These are phyloP conservation scores for Corinectria fuckeliana DNA, from an alignment of 2,329 filamentous ascomycete genomes.

Conservation along the genomic window DNA sequence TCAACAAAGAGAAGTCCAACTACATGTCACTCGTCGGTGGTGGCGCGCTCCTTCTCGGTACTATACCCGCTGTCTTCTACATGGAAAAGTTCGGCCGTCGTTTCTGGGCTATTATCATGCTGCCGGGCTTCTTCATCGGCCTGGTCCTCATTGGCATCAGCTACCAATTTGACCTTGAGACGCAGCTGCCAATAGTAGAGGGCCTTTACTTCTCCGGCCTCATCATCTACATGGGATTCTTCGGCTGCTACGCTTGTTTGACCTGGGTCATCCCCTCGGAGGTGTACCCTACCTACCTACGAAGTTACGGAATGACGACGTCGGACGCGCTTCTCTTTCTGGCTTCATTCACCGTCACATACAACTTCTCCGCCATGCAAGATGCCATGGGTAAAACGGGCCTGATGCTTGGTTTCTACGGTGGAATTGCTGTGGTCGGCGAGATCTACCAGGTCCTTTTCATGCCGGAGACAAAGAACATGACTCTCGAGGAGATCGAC, in stretches of 20 bases:
- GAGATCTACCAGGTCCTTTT: slow-evolving; percentile 77
- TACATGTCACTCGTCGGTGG: slow-evolving; percentile 81
- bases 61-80: slow-evolving; percentile 70
- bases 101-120: slow-evolving; percentile 76
- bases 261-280: slow-evolving; percentile 73
- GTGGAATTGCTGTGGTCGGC: slow-evolving; percentile 73
- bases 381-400: slow-evolving; percentile 70
- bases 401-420: slow-evolving; percentile 73
- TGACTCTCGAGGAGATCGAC: slow-evolving; percentile 74
- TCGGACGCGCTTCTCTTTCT: slow-evolving; percentile 73
- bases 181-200: slow-evolving; percentile 55
- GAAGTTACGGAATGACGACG: slow-evolving; percentile 76
- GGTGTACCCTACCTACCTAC: slow-evolving; percentile 75
- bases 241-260: slow-evolving; percentile 68
- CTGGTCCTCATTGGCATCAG: slow-evolving; percentile 69
- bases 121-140: slow-evolving; percentile 75
- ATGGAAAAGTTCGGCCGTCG: slow-evolving; percentile 77
- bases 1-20: slow-evolving; percentile 65
- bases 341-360: slow-evolving; percentile 75
- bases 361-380: slow-evolving; percentile 77
- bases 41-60: slow-evolving; percentile 69
- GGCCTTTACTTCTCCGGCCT: slow-evolving; percentile 72
- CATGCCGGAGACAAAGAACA: slow-evolving; percentile 78
- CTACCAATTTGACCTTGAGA: slow-evolving; percentile 61
- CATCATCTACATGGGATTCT: slow-evolving; percentile 72